These are phyloP conservation scores for Ophiocordyceps robertsii DNA, from an alignment of 2,329 filamentous ascomycete genomes.

Conservation along the genomic window DNA sequence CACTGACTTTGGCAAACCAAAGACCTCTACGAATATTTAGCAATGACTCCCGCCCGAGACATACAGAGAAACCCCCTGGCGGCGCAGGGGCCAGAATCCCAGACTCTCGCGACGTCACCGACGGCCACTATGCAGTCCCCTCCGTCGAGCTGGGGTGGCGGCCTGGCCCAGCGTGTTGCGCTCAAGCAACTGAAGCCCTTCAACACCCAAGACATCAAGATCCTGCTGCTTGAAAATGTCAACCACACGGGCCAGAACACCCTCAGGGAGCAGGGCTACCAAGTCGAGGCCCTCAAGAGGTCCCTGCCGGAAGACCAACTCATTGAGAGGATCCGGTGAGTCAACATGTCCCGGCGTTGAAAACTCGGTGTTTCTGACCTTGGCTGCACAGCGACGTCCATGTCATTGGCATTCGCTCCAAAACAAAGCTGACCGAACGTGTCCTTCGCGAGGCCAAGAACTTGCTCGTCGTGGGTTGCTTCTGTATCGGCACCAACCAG, in stretches of 20 bases:
- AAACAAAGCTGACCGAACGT: slow-evolving; percentile 82
- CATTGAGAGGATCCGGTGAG: slow-evolving; percentile 88
- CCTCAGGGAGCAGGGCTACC: slow-evolving; percentile 75
- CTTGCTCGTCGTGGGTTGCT: slow-evolving; percentile 90
- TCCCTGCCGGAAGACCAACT: slow-evolving; percentile 86
- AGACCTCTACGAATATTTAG: too few species aligned
- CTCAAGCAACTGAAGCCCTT: slow-evolving; percentile 86
- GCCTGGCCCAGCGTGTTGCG: slow-evolving; percentile 21
- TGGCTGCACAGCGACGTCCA: slow-evolving; percentile 63
- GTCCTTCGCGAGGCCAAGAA: slow-evolving; percentile 86
- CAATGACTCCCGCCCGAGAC: slow-evolving; percentile 31
- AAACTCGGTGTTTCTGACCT: not conserved
- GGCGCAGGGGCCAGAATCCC: slow-evolving; percentile 23
- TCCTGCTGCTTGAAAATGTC: slow-evolving; percentile 88
- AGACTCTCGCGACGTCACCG: slow-evolving; percentile 57
- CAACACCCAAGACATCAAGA: slow-evolving; percentile 91
- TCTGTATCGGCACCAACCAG: slow-evolving; percentile 97
- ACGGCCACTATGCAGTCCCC: slow-evolving; percentile 62
- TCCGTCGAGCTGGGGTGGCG: slow-evolving; percentile 45
- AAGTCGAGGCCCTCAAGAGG: slow-evolving; percentile 83
- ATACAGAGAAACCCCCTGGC: slow-evolving; percentile 25
- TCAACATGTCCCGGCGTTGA: slow-evolving; percentile 4
- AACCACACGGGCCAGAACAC: slow-evolving; percentile 83
- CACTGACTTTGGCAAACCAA: too few species aligned
- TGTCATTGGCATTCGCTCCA: slow-evolving; percentile 94